Evolutionary conservation across 2,329 filamentous ascomycete genomes (phyloP).

Genomic region (Epichloe coenophiala): DNA sequence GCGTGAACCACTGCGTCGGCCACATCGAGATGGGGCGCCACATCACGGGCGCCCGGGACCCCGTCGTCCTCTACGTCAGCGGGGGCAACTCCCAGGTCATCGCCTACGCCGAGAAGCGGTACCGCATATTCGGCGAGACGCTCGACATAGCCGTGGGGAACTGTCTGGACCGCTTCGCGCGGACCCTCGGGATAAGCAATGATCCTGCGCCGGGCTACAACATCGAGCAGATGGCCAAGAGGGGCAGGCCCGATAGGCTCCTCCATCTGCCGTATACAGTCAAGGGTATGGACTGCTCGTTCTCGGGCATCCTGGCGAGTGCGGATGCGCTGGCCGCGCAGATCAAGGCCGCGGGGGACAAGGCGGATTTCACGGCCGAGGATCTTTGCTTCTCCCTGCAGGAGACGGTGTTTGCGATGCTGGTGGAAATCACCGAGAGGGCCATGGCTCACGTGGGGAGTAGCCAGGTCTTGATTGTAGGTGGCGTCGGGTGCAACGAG

Average conservation of each 20-base stretch:
- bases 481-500: slow-evolving; percentile 91
- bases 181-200: slow-evolving; percentile 82
- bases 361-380: slow-evolving; percentile 54
- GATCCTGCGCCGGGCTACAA: slow-evolving; percentile 96
- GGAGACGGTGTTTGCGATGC: slow-evolving; percentile 91
- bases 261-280: slow-evolving; percentile 90
- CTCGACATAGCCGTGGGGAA: slow-evolving; percentile 97
- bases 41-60: slow-evolving; percentile 82
- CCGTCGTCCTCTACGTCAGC: slow-evolving; percentile 88
- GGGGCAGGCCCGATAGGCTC: slow-evolving; percentile 45
- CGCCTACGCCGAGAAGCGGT: slow-evolving; percentile 84
- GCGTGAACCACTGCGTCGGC: slow-evolving; percentile 95
- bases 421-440: slow-evolving; percentile 95
- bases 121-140: slow-evolving; percentile 95
- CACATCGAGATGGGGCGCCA: slow-evolving; percentile 97
- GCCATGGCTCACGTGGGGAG: slow-evolving; percentile 97
- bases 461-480: slow-evolving; percentile 82
- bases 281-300: slow-evolving; percentile 97
- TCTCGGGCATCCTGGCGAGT: slow-evolving; percentile 77
- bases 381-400: slow-evolving; percentile 92
- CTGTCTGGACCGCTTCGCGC: slow-evolving; percentile 89
- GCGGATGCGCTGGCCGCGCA: slow-evolving; percentile 68
- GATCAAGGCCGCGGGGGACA: slow-evolving; percentile 34
- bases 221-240: slow-evolving; percentile 81
- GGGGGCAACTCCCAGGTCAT: slow-evolving; percentile 98